phyloP scores from a whole-genome alignment of 192 early-diverging fungal genomes.

The Podila horticola region DNA sequence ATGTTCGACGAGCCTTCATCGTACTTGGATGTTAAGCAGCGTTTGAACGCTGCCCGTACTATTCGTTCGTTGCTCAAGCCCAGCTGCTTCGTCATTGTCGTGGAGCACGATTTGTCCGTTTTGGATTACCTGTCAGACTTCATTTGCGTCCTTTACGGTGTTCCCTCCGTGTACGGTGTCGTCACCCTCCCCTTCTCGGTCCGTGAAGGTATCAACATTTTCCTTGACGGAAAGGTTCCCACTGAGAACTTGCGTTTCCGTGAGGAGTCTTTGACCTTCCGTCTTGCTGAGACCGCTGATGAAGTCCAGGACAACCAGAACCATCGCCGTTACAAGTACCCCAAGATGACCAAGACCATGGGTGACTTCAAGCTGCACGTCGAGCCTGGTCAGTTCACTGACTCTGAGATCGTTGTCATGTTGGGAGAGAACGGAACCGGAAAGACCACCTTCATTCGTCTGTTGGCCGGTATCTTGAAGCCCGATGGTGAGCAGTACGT shows the following conservation, averaged over 20 bases:
- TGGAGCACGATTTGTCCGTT: slow-evolving; percentile 99
- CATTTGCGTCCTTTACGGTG: slow-evolving; percentile 98
- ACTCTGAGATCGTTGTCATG: slow-evolving; percentile 98
- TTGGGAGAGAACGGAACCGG: slow-evolving; percentile 98
- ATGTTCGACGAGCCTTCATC: slow-evolving; percentile 99
- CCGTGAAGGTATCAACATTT: slow-evolving; percentile 98
- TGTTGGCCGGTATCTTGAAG: slow-evolving; percentile 86
- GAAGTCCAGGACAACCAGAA: slow-evolving; percentile 73
- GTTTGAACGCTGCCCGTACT: slow-evolving; percentile 94
- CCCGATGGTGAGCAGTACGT: slow-evolving; percentile 84
- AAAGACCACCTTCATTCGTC: slow-evolving; percentile 96
- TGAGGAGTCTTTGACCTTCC: slow-evolving; percentile 94
- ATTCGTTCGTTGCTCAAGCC: slow-evolving; percentile 86
- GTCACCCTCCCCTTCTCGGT: slow-evolving; percentile 97
- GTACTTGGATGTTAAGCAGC: slow-evolving; percentile 98
- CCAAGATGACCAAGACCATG: slow-evolving; percentile 87
- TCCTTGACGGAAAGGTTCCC: slow-evolving; percentile 96
- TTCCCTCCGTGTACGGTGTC: slow-evolving; percentile 95
- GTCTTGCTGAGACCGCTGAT: slow-evolving; percentile 89
- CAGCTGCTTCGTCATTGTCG: slow-evolving; percentile 89
- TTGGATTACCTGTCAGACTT: slow-evolving; percentile 98
- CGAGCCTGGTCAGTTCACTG: slow-evolving; percentile 86
- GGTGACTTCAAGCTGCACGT: slow-evolving; percentile 87
- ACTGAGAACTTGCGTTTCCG: slow-evolving; percentile 99
- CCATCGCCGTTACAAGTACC: slow-evolving; percentile 84